phyloP scores from a whole-genome alignment of 2,329 filamentous ascomycete genomes.

The Fusarium mangiferae region DNA sequence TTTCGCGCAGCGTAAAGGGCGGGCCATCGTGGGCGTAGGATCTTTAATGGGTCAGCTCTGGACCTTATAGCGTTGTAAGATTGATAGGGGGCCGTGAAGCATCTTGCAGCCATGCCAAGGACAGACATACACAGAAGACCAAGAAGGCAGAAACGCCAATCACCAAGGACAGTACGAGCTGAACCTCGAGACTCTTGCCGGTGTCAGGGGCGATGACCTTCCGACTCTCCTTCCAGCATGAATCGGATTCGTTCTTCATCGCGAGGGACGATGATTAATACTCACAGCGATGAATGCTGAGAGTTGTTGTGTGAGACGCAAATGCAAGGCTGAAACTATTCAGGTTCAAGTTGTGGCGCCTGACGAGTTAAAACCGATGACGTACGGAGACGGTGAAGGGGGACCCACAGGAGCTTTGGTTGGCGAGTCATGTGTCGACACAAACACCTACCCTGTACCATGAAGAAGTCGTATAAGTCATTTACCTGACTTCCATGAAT shows the following conservation, averaged over 20 bases:
- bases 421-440: slow-evolving; percentile 5
- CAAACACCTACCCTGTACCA: not conserved
- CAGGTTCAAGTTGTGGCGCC: slow-evolving; percentile 16
- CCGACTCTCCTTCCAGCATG: slow-evolving; percentile 20
- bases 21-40: slow-evolving; percentile 91
- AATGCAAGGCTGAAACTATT: slow-evolving; percentile 35
- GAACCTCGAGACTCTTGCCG: slow-evolving; percentile 64
- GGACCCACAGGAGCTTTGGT: slow-evolving; percentile 21
- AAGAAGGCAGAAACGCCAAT: slow-evolving; percentile 78
- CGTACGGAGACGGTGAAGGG: slow-evolving; percentile 19
- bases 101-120: not conserved
- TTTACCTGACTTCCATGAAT: not conserved
- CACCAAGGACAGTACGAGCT: slow-evolving; percentile 76
- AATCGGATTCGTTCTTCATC: not conserved
- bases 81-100: not conserved
- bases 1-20: slow-evolving; percentile 90
- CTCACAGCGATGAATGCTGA: slow-evolving; percentile 8
- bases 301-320: slow-evolving; percentile 25
- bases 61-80: not conserved
- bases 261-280: not conserved
- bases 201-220: slow-evolving; percentile 37
- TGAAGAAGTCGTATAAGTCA: not conserved
- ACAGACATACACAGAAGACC: slow-evolving; percentile 74
- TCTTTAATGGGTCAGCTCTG: slow-evolving; percentile 55
- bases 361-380: slow-evolving; percentile 28